Percentiles rank a stretch among this genome's conserved stretches.
Evolutionary conservation across 805 yeast genomes (phyloP).

Genomic region (Starmerella gropengiesseri): DNA sequence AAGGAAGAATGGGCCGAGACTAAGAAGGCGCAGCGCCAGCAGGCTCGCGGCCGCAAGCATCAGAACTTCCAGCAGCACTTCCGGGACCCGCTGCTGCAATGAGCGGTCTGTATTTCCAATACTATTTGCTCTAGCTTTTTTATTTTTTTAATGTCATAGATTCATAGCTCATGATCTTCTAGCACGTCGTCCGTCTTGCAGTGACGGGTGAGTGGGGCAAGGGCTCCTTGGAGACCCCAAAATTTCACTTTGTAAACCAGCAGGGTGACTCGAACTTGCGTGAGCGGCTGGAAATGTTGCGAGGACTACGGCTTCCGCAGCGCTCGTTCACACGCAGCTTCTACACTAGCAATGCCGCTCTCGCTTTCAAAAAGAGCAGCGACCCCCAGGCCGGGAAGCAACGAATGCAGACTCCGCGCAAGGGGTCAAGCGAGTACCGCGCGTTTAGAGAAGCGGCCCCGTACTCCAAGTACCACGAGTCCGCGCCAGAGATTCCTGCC

Average conservation of each 20-base stretch:
- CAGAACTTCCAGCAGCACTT: constrained; percentile 76
- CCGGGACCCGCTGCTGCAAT: constrained; percentile 59
- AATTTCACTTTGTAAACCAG: background rate
- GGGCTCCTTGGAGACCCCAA: background rate
- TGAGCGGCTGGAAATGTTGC: background rate
- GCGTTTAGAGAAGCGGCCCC: constrained; percentile 23
- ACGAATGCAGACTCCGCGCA: constrained; percentile 19
- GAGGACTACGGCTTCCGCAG: background rate
- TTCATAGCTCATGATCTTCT: background rate
- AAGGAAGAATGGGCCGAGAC: constrained; percentile 52
- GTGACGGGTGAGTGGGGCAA: background rate
- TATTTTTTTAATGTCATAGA: background rate
- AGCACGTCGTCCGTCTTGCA: background rate
- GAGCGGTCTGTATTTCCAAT: background rate
- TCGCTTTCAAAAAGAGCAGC: constrained; percentile 15
- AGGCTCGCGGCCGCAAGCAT: constrained; percentile 45
- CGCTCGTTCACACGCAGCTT: constrained; percentile 5
- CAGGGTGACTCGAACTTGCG: background rate
- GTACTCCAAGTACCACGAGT: constrained; percentile 15
- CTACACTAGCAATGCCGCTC: constrained; percentile 9
- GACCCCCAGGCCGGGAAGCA: constrained; percentile 7
- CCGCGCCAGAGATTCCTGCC: constrained; percentile 17
- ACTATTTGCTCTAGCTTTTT: background rate
- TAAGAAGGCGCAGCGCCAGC: constrained; percentile 38
- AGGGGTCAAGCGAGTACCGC: constrained; percentile 22